Base-by-base conservation (phyloP, 2,329 filamentous ascomycete species). In the Aspergillus alliaceus region DNA sequence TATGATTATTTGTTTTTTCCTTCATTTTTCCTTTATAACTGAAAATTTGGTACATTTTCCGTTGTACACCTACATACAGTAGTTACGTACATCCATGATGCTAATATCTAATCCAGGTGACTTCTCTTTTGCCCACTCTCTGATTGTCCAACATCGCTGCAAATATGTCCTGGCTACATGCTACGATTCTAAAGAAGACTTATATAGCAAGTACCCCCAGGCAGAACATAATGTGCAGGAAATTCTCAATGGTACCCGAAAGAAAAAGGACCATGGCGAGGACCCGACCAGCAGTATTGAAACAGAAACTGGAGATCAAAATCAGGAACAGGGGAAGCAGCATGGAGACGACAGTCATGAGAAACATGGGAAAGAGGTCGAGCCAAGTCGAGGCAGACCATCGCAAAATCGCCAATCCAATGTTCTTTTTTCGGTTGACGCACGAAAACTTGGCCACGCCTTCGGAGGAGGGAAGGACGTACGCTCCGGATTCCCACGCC, bases 141-240 rank as follows among this genome's bases (percentile, higher is more conserved):
- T 81, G 25, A 71, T 72, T 49, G 69, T 63, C 25, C 69, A 77
- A 58, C 73, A 80, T 64, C 69, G 69, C 55, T 79, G 76, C 61
- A 71, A 65, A 49, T 65, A 70, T 42, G 58, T 80, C 8, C 65
- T 75, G 27, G 76, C 78, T 8, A 80, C 78, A 32, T 76, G 75
- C 61, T 80, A 78, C 59, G 79, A 81, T 60, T 74, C 72, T 12
- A 66, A 71, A 52, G 71, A 77, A 25, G 66, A 64, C 51, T 80
- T 97, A 1, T 74, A 79, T 11, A 79, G 77, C 59, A 96, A 96
- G 75, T 93, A 93, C 66, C 90, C 91, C 0, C 86, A 91, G 64
- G 88, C 82, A 1, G 76, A 79, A 51, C 80, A 79, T 57, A 85
- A 89, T 67, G 82, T 87, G 35, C 40, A 34, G 6, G 31, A 27